Evolutionary conservation across 2,329 filamentous ascomycete genomes (phyloP), one percentile per base, ranked within the genome.

Genomic region (Pseudocercospora fijiensis): DNA sequence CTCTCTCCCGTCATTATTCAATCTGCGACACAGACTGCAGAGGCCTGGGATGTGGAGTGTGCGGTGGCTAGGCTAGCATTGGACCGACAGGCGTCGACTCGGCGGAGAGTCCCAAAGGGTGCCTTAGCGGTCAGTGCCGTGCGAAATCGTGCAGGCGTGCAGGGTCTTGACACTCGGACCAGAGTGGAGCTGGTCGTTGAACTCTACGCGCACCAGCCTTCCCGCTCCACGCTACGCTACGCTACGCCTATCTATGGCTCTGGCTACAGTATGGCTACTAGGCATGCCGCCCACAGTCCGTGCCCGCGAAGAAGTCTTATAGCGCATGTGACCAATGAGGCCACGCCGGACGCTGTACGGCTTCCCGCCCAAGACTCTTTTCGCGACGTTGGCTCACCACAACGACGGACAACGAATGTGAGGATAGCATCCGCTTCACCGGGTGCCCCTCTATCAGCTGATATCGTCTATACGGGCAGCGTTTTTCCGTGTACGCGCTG

Each of bases 1-100:
- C 30, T 45, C 33, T 24, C 9, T 27, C 41, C 22, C 2, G 41
- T 13, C 47, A 26, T 22, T 37, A 20, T 28, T 62, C 61, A 47
- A 63, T 57, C 56, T 59, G 61, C 61, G 55, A 63, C 56, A 28
- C 41, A 30, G 41, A 37, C 56, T 57, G 58, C 57, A 26, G 53
- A 57, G 28, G 28, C 28, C 41, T 45, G 41, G 30, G 22, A 55
- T 27, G 51, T 26, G 20, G 20, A 51, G 11, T n/a, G 2, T 9
- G n/a, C n/a, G n/a, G n/a, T n/a, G n/a, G n/a, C n/a, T n/a, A n/a
- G 51, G 11, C 27, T 27, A 45, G 30, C 27, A 49, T 30, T 60
- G 11, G 58, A 61, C 45, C 24, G 18, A 26, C 45, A 22, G 13
- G 24, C 47, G 52, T 43, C 8, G 37, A 30, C 53, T 27, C 51